Conservation (phyloP, 495 filamentous ascomycete species). For the Aspergillus indologenus region DNA sequence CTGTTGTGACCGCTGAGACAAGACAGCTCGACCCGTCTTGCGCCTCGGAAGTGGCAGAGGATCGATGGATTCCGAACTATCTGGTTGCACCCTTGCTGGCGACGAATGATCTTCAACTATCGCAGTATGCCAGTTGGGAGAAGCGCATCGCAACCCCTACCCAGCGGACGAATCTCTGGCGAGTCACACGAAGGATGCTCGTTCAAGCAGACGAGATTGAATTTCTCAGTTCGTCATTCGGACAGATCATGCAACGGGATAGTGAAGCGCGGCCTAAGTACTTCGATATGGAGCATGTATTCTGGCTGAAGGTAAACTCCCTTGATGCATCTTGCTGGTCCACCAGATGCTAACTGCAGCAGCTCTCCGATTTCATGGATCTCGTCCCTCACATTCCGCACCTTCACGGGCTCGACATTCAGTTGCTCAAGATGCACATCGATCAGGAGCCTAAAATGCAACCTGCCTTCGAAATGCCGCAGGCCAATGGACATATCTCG, state of each 20-base stretch:
- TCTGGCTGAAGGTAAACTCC: conserved; percentile 68
- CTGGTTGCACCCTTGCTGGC: conserved; percentile 72
- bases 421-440: conserved; percentile 47
- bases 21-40: conserved; percentile 46
- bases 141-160: conserved; percentile 45
- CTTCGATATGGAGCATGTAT: conserved; percentile 59
- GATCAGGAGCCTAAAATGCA: conserved; percentile 36
- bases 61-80: conserved; percentile 75
- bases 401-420: conserved; percentile 58
- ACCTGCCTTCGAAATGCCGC: conserved; percentile 16
- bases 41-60: conserved; percentile 42
- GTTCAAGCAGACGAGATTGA: conserved; percentile 43
- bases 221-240: conserved; percentile 36
- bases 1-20: conserved; percentile 49
- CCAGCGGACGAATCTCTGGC: conserved; percentile 52
- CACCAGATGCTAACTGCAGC: conserved; percentile 22
- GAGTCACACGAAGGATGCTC: conserved; percentile 50
- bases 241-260: conserved; percentile 45
- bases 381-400: conserved; percentile 68
- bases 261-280: conserved; percentile 50
- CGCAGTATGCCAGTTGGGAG: conserved; percentile 71
- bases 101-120: conserved; percentile 70
- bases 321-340: not conserved
- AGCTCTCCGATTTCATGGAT: conserved; percentile 73
- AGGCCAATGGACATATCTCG: conserved; percentile 35